Base-by-base conservation (phyloP, 441 rosid genomes). In the Bruguiera hainesii region DNA sequence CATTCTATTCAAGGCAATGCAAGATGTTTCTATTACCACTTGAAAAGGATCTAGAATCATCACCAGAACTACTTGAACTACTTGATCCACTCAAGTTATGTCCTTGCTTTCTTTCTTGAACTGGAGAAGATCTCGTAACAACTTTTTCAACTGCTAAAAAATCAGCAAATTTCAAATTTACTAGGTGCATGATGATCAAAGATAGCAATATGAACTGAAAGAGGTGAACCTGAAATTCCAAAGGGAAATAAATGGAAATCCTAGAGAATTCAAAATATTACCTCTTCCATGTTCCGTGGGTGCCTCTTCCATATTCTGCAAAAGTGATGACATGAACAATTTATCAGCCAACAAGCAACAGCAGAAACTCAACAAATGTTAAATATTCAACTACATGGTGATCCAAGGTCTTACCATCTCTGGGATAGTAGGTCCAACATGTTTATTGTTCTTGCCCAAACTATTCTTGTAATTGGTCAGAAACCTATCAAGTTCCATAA, bases 401-500 rank as follows among this genome's bases (percentile, higher is more conserved):
- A 66, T 48, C 61, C 42, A 66, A 39, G 37, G 56, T 31, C 84
- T 79, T 81, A 89, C 96, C 63, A 42, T 76, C 61, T 83, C 80
- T 37, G 67, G 78, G 46, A 71, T 68, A 75, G 52, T 72, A 33
- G 76, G 77, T 75, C 83, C 87, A 57, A 76, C 80, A 49, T 80
- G 79, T 61, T 76, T 72, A 52, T 74, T 79, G 78, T 63, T 70
- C 79, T 83, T 84, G 79, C 73, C 75, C 48, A 71, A 73, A 78
- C 79, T 80, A 62, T 76, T 84, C 65, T 79, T 81, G 74, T 85
- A 83, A 59, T 81, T 75, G 6, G 78, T 78, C 31, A 92, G 85
- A 71, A 81, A 84, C 61, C 83, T 79, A 81, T 84, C 83, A 57
- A 95, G 95, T 73, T 95, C 98, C 98, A 96, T 89, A 71, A 92